phyloP scores from a whole-genome alignment of 2,329 filamentous ascomycete genomes.

The Paecilomyces variotii region DNA sequence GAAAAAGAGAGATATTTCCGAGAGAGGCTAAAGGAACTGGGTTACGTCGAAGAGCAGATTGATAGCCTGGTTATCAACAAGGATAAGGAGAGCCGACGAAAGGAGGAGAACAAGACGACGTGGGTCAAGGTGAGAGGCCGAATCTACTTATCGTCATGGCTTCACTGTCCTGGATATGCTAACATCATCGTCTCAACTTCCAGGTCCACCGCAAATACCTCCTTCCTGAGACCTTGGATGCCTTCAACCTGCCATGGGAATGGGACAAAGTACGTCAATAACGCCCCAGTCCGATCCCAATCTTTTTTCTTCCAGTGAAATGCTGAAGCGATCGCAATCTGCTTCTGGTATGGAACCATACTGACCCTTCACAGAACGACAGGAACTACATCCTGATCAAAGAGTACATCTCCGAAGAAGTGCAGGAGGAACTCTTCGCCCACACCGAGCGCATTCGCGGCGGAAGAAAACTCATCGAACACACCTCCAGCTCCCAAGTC shows the following conservation, averaged over 20 bases:
- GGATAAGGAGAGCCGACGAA: constrained; percentile 27
- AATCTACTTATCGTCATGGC: not conserved
- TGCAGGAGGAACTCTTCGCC: constrained; percentile 64
- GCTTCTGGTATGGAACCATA: too few species aligned
- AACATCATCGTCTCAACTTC: not conserved
- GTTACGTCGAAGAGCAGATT: constrained; percentile 35
- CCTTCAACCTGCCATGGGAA: constrained; percentile 40
- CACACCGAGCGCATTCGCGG: constrained; percentile 61
- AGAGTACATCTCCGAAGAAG: constrained; percentile 61
- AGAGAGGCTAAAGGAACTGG: constrained; percentile 31
- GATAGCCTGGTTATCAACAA: constrained; percentile 33
- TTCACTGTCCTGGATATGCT: not conserved
- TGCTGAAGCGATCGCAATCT: not conserved
- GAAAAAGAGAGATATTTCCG: constrained; percentile 45
- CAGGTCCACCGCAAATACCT: constrained; percentile 40
- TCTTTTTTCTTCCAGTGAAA: constrained; percentile 16
- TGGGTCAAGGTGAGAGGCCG: constrained; percentile 35
- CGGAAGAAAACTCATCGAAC: constrained; percentile 39
- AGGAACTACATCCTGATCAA: constrained; percentile 66
- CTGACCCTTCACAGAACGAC: constrained; percentile 38
- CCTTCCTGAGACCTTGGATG: constrained; percentile 37
- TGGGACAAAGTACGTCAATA: constrained; percentile 35
- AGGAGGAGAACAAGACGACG: constrained; percentile 21
- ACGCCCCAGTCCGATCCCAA: constrained; percentile 2
- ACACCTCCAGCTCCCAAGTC: constrained; percentile 28